These are phyloP conservation scores for Kappamyces sp. DNA, from an alignment of 192 early-diverging fungal genomes.

Conservation along the genomic window DNA sequence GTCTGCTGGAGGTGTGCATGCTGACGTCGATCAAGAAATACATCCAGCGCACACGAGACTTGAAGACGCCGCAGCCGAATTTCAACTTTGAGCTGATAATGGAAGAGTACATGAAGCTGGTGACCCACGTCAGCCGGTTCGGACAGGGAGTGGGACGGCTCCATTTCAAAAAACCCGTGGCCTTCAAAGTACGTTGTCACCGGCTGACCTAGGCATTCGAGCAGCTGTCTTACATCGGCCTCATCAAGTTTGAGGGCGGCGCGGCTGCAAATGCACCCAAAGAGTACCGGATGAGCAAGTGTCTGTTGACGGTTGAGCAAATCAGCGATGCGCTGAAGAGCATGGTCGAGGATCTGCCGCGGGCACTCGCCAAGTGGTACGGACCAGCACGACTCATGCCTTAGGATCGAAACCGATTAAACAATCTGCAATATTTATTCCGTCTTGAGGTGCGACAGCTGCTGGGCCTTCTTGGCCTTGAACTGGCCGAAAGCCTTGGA, in stretches of 20 bases:
- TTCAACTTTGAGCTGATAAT: conserved; percentile 96
- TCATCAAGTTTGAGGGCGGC: conserved; percentile 51
- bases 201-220: conserved; percentile 65
- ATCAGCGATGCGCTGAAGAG: conserved; percentile 22
- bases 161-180: conserved; percentile 71
- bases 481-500: background rate
- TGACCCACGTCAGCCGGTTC: conserved; percentile 22
- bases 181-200: conserved; percentile 60
- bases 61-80: background rate
- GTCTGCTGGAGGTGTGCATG: conserved; percentile 73
- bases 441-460: background rate
- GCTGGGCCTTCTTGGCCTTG: background rate
- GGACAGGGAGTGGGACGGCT: conserved; percentile 42
- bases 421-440: background rate
- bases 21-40: conserved; percentile 74
- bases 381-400: background rate
- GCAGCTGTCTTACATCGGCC: conserved; percentile 61
- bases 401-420: background rate
- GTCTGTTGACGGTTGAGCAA: conserved; percentile 18
- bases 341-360: conserved; percentile 17
- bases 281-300: conserved; percentile 79
- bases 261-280: conserved; percentile 62
- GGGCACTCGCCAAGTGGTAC: conserved; percentile 27
- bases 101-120: conserved; percentile 84
- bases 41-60: conserved; percentile 53